Base-by-base conservation (phyloP, 2,329 filamentous ascomycete genomes). In the Colletotrichum musicola region DNA sequence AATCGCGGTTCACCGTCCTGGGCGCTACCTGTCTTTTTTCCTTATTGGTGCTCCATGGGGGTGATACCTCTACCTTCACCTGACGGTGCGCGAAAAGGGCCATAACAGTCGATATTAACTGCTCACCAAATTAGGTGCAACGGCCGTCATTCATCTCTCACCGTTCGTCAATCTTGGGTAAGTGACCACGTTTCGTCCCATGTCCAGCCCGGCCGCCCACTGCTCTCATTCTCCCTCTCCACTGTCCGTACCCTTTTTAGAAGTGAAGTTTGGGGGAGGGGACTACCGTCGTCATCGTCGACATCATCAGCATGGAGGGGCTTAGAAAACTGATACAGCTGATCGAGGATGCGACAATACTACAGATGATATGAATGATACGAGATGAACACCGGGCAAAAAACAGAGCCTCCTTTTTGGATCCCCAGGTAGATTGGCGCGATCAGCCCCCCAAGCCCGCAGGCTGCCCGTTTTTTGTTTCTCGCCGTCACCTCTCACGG, bases 61-160 rank as follows among this genome's bases (percentile, higher is more conserved):
- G 51, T 64, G 10, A 64, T 64, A 68, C 60, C 61, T 60, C 55
- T 64, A 68, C 60, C 61, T 60, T 60, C 35, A 55, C 54, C 61
- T 64, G 53, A 65, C 47, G 25, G 30, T 35, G 30, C 30, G 30
- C 30, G 30, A 35, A 35, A 35, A 35, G 30, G 30, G 42, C 55
- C 42, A 60, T 60, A 51, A 65, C n/a, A 20, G 50, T 55, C 49
- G 30, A 64, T 56, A 51, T 65, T 44, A 49, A 46, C 30, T 55
- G 18, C 46, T 55, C 55, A 38, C 65, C 27, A 53, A 68, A 40
- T 60, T 68, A 54, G 65, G 49, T 60, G 44, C 62, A 44, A 13
- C 30, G 20, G 35, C 46, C 57, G 49, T 60, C 42, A 35, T 56
- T n/a, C 22, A 16, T 47, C 25, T 18, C 49, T 44, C 55, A 51